Evolutionary conservation across 306 rosid species (phyloP).

Genomic region (Lathyrus oleraceus): DNA sequence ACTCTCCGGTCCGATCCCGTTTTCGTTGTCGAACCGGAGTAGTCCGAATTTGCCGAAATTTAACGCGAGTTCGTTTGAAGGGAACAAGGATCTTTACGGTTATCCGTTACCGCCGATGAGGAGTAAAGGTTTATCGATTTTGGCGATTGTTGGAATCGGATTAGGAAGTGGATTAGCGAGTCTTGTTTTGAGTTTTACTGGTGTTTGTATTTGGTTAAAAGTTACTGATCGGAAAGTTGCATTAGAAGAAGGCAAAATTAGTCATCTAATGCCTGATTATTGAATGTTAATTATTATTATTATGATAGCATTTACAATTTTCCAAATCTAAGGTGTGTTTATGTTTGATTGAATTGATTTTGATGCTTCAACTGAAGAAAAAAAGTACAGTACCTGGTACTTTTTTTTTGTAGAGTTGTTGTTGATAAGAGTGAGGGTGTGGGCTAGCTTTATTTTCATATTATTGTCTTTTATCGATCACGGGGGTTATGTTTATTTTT

Average conservation of each 20-base stretch:
- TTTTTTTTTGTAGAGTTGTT: neutral
- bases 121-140: slow-evolving; percentile 65
- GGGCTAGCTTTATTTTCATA: slow-evolving; percentile 41
- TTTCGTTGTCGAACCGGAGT: slow-evolving; percentile 62
- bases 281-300: slow-evolving; percentile 33
- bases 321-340: slow-evolving; percentile 49
- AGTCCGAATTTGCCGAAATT: slow-evolving; percentile 62
- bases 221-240: slow-evolving; percentile 76
- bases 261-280: slow-evolving; percentile 91
- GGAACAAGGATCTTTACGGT: slow-evolving; percentile 90
- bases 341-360: slow-evolving; percentile 40
- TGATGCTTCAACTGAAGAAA: slow-evolving; percentile 29
- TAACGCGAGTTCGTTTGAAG: slow-evolving; percentile 68
- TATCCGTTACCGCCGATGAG: slow-evolving; percentile 72
- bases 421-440: slow-evolving; percentile 30
- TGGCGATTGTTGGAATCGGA: slow-evolving; percentile 94
- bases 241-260: slow-evolving; percentile 75
- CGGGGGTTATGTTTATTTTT: slow-evolving; percentile 11
- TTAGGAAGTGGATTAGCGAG: slow-evolving; percentile 91
- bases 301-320: neutral
- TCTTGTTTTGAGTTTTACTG: slow-evolving; percentile 81
- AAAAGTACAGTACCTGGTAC: slow-evolving; percentile 41
- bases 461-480: slow-evolving; percentile 45
- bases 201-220: slow-evolving; percentile 92
- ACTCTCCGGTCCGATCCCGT: slow-evolving; percentile 80